A percentile compares a stretch with the other conserved stretches of the same genome.
Evolutionary conservation across 2,329 filamentous ascomycete species (phyloP).

Genomic region (Fusarium sp.): DNA sequence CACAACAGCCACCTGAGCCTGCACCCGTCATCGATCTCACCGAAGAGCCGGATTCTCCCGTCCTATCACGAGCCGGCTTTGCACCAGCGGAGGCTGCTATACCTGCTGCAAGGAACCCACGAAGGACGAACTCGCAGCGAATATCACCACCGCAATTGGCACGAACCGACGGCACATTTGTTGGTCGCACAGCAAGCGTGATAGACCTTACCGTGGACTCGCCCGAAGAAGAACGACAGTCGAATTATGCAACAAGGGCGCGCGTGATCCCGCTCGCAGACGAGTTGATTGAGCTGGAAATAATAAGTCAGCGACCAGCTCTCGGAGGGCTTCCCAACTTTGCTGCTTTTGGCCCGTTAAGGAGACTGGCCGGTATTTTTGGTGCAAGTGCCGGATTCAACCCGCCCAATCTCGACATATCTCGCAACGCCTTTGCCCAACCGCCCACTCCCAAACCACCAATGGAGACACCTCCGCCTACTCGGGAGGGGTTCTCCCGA

Average conservation of each 20-base stretch:
- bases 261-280: constrained; percentile 37
- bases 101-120: constrained; percentile 53
- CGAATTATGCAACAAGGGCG: constrained; percentile 36
- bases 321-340: constrained; percentile 39
- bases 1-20: constrained; percentile 23
- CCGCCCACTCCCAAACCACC: constrained; percentile 59
- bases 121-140: constrained; percentile 58
- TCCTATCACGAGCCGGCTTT: constrained; percentile 53
- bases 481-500: constrained; percentile 84
- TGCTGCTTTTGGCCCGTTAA: constrained; percentile 44
- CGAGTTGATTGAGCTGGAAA: constrained; percentile 49
- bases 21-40: constrained; percentile 64
- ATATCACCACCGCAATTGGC: constrained; percentile 59
- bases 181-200: constrained; percentile 54
- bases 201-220: constrained; percentile 68
- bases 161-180: constrained; percentile 61
- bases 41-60: constrained; percentile 63
- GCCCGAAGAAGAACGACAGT: constrained; percentile 52
- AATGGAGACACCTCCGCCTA: constrained; percentile 73
- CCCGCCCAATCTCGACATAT: constrained; percentile 44
- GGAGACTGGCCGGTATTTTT: constrained; percentile 48
- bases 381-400: constrained; percentile 40
- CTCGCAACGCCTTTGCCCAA: constrained; percentile 51
- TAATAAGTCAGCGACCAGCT: constrained; percentile 45
- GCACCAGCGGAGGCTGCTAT: constrained; percentile 37